These are phyloP conservation scores for Litsea cubeba DNA, from an alignment of 164 flowering plant species.

Conservation along the genomic window DNA sequence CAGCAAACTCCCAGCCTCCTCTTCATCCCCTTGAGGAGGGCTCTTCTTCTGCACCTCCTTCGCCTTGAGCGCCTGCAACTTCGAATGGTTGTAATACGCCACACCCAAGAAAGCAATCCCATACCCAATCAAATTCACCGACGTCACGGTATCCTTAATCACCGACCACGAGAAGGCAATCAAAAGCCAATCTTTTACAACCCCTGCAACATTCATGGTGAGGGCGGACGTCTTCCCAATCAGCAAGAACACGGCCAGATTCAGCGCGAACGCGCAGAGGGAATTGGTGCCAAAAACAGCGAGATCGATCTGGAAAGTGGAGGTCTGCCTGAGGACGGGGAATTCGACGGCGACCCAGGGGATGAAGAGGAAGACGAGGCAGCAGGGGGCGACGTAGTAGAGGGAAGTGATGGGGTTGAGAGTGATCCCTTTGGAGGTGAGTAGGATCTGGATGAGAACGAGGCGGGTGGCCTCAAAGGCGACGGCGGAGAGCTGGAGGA, in stretches of 20 bases:
- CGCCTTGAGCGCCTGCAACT: constrained; percentile 23
- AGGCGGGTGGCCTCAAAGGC: constrained; percentile 27
- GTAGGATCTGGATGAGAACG: constrained; percentile 27
- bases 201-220: constrained; percentile 30
- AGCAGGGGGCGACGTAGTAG: constrained; percentile 29
- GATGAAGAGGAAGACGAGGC: constrained; percentile 20
- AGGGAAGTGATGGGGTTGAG: constrained; percentile 27
- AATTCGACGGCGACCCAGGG: constrained; percentile 25
- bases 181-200: constrained; percentile 29
- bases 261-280: constrained; percentile 23
- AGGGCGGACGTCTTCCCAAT: constrained; percentile 27
- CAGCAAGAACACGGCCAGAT: constrained; percentile 25
- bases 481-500: constrained; percentile 33
- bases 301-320: constrained; percentile 20
- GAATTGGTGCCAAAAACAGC: constrained; percentile 24
- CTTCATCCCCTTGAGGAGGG: constrained; percentile 17
- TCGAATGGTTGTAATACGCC: constrained; percentile 23
- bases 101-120: constrained; percentile 28
- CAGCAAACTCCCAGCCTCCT: constrained; percentile 9
- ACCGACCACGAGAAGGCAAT: constrained; percentile 27
- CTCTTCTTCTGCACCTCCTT: constrained; percentile 28
- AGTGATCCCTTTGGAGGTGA: constrained; percentile 22
- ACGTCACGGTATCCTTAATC: constrained; percentile 25
- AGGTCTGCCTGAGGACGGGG: constrained; percentile 20
- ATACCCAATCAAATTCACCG: constrained; percentile 23